Evolutionary conservation across 176 grass and related monocot genomes (phyloP).

Genomic region (Zoysia japonica): DNA sequence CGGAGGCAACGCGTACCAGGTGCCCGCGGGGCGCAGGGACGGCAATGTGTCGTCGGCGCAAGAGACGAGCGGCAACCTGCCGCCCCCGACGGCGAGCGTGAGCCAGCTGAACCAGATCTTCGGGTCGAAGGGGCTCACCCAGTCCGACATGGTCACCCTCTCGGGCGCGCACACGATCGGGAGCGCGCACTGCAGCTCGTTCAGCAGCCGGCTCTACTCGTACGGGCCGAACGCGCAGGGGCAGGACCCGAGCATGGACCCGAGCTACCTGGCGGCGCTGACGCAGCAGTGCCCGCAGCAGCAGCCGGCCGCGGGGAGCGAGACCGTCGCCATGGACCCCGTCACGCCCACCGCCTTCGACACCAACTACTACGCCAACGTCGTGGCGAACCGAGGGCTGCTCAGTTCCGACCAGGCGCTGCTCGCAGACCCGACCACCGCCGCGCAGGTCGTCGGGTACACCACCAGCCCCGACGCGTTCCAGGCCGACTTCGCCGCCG

Average conservation of each 20-base stretch:
- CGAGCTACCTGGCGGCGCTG: constrained; percentile 50
- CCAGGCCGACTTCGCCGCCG: constrained; percentile 58
- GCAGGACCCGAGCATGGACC: constrained; percentile 71
- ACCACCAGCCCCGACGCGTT: constrained; percentile 48
- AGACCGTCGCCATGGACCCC: constrained; percentile 64
- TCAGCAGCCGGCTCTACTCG: constrained; percentile 60
- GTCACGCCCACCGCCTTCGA: constrained; percentile 66
- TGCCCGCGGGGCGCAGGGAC: constrained; percentile 55
- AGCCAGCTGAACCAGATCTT: constrained; percentile 61
- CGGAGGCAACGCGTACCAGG: constrained; percentile 58
- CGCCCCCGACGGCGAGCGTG: constrained; percentile 47
- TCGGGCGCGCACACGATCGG: constrained; percentile 92
- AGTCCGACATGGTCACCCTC: constrained; percentile 65
- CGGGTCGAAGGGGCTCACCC: constrained; percentile 50
- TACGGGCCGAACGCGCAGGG: constrained; percentile 37
- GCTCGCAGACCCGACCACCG: constrained; percentile 37
- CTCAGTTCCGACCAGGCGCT: constrained; percentile 82
- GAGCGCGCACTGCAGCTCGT: constrained; percentile 70
- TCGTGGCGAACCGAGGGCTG: constrained; percentile 66
- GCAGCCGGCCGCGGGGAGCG: background rate
- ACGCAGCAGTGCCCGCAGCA: constrained; percentile 59
- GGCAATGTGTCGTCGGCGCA: constrained; percentile 62
- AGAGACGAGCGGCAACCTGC: constrained; percentile 61
- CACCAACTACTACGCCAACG: constrained; percentile 66
- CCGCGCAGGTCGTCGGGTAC: constrained; percentile 58